phyloP scores from a whole-genome alignment of 768 basidiomycete species.

The Favolaschia claudopus region DNA sequence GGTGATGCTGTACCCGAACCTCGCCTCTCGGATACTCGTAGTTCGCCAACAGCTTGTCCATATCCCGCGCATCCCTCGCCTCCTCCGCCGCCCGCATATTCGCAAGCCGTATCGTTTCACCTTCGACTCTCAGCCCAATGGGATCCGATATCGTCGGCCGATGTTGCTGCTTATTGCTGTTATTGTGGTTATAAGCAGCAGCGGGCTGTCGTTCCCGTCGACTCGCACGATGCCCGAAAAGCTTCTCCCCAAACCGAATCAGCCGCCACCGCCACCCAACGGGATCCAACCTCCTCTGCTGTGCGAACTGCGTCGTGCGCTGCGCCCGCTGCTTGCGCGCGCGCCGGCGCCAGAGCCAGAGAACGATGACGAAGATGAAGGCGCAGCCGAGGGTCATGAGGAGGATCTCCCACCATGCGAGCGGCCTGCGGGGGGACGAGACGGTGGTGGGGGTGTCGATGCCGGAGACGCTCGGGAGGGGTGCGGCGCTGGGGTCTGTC shows the following conservation, averaged over 20 bases:
- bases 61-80: slow-evolving; percentile 36
- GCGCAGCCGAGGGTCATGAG: slow-evolving; percentile 84
- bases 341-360: slow-evolving; percentile 77
- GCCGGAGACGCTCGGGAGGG: slow-evolving; percentile 64
- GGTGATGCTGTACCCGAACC: slow-evolving; percentile 31
- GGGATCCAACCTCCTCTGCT: slow-evolving; percentile 47
- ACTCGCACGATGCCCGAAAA: slow-evolving; percentile 50
- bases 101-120: slow-evolving; percentile 17
- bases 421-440: slow-evolving; percentile 36
- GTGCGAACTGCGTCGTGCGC: slow-evolving; percentile 58
- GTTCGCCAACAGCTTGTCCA: slow-evolving; percentile 50
- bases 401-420: slow-evolving; percentile 87
- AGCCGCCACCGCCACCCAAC: slow-evolving; percentile 53
- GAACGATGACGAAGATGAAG: slow-evolving; percentile 73
- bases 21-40: slow-evolving; percentile 34
- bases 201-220: slow-evolving; percentile 21
- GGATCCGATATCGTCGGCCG: no score
- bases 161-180: no score
- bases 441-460: slow-evolving; percentile 37
- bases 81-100: slow-evolving; percentile 6
- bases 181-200: no score
- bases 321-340: slow-evolving; percentile 59
- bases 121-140: slow-evolving; percentile 42
- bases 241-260: slow-evolving; percentile 49
- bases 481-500: slow-evolving; percentile 53